Conservation (phyloP, 2,329 filamentous ascomycete species). For the Ceratocystis variospora region DNA sequence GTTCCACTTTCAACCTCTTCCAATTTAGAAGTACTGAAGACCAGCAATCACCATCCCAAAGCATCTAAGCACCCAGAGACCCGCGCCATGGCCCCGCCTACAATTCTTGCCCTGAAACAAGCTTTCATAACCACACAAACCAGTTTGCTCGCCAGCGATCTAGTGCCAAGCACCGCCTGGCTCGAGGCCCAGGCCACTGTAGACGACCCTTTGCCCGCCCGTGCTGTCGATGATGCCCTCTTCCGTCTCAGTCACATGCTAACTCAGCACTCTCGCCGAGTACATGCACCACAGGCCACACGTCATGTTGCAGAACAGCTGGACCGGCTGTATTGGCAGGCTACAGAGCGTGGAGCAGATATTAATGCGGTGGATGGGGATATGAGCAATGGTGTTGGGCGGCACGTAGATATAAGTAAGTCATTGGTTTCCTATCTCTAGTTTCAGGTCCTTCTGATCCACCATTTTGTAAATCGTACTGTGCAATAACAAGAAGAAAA, state of each 20-base stretch:
- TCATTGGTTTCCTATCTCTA: neutral
- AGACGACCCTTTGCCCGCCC: constrained; percentile 32
- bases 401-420: constrained; percentile 35
- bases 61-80: neutral
- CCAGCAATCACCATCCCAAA: no score
- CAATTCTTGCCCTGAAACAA: constrained; percentile 49
- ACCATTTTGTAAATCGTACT: no score
- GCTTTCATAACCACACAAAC: constrained; percentile 50
- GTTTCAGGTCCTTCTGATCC: neutral
- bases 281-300: constrained; percentile 54
- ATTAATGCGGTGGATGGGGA: constrained; percentile 26
- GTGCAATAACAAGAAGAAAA: no score
- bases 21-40: no score
- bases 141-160: constrained; percentile 45
- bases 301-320: constrained; percentile 62
- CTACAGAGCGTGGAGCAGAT: constrained; percentile 30
- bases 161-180: constrained; percentile 43
- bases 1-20: neutral
- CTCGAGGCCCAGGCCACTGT: constrained; percentile 25
- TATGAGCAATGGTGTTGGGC: constrained; percentile 28
- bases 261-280: constrained; percentile 49
- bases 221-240: constrained; percentile 43
- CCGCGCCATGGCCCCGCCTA: constrained; percentile 30
- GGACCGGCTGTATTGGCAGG: constrained; percentile 46
- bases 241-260: constrained; percentile 47